Percentiles rank a stretch among this genome's conserved stretches.
Evolutionary conservation across 2,329 filamentous ascomycete genomes (phyloP).

Genomic region (Dothideomycetes sp.): DNA sequence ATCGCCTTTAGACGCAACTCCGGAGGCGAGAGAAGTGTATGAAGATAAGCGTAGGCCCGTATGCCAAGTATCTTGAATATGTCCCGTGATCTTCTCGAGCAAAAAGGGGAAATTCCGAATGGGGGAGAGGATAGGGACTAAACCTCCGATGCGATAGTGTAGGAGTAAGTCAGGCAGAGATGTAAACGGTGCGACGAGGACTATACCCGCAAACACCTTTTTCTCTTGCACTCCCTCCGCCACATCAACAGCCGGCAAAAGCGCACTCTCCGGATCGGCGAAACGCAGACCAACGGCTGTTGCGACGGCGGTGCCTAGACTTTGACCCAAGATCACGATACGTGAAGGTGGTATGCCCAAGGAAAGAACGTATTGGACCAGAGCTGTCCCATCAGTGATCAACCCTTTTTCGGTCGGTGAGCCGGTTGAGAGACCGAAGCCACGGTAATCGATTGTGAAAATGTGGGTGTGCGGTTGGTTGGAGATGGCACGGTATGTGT

Average conservation of each 20-base stretch:
- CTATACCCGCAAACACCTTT: slow-evolving; percentile 62
- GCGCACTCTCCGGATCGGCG: slow-evolving; percentile 24
- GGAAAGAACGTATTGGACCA: slow-evolving; percentile 63
- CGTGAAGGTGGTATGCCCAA: slow-evolving; percentile 57
- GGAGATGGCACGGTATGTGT: slow-evolving; percentile 68
- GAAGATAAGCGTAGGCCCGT: slow-evolving; percentile 57
- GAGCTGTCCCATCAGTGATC: slow-evolving; percentile 65
- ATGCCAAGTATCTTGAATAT: slow-evolving; percentile 74
- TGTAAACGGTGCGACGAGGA: slow-evolving; percentile 74
- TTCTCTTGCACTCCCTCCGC: not conserved
- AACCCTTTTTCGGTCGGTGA: slow-evolving; percentile 70
- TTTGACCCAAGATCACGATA: slow-evolving; percentile 78
- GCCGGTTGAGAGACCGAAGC: slow-evolving; percentile 76
- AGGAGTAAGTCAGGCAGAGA: slow-evolving; percentile 63
- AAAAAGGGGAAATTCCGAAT: slow-evolving; percentile 58
- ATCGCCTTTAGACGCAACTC: slow-evolving; percentile 34
- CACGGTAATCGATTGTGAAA: slow-evolving; percentile 83
- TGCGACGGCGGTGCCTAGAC: slow-evolving; percentile 77
- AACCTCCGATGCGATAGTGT: slow-evolving; percentile 68
- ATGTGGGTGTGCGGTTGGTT: slow-evolving; percentile 68
- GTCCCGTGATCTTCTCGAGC: slow-evolving; percentile 49
- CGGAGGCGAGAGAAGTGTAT: slow-evolving; percentile 46
- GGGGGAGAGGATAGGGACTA: slow-evolving; percentile 70
- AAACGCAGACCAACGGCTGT: slow-evolving; percentile 66
- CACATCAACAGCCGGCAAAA: slow-evolving; percentile 6